These are phyloP conservation scores for Thalassia testudinum DNA, from an alignment of 116 monocot genomes.

Conservation along the genomic window DNA sequence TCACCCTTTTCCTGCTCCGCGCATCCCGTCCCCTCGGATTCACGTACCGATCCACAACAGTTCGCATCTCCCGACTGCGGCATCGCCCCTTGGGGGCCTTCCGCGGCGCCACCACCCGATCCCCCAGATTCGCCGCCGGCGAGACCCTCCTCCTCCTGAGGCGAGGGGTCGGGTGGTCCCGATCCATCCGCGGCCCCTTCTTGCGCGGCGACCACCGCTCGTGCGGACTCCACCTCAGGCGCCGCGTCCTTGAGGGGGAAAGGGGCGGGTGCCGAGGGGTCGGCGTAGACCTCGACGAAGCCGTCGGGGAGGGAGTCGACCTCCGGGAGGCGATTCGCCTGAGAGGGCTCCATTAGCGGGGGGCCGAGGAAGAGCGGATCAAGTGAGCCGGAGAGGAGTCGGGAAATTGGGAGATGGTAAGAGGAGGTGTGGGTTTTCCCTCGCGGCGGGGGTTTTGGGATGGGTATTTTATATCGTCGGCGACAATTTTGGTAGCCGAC, in stretches of 20 bases:
- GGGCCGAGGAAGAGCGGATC: not conserved
- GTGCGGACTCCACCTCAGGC: not conserved
- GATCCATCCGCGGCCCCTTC: not conserved
- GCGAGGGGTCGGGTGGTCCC: not conserved
- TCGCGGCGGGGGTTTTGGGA: too few relatives aligned
- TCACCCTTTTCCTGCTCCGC: too few relatives aligned
- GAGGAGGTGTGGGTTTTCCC: not conserved
- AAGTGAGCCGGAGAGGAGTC: not conserved
- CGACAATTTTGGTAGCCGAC: too few relatives aligned
- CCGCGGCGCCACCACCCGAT: too few relatives aligned
- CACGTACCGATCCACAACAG: too few relatives aligned
- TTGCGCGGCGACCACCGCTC: not conserved
- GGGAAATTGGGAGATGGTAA: too few relatives aligned
- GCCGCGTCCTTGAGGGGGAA: slow-evolving; percentile 1
- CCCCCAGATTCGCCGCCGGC: too few relatives aligned
- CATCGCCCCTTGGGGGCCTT: too few relatives aligned
- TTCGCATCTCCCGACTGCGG: not conserved
- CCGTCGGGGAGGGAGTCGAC: slow-evolving; percentile 61
- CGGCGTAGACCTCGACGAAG: slow-evolving; percentile 49
- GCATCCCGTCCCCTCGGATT: too few relatives aligned
- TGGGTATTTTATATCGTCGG: too few relatives aligned
- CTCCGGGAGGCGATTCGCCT: slow-evolving; percentile 27
- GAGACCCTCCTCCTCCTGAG: not conserved
- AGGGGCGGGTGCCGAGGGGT: slow-evolving; percentile 1
- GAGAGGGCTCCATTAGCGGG: not conserved